A percentile compares a stretch with the other conserved stretches of the same genome.
These are phyloP conservation scores for Lichtheimia hyalospora DNA, from an alignment of 371 early-diverging fungal genomes.

Conservation along the genomic window DNA sequence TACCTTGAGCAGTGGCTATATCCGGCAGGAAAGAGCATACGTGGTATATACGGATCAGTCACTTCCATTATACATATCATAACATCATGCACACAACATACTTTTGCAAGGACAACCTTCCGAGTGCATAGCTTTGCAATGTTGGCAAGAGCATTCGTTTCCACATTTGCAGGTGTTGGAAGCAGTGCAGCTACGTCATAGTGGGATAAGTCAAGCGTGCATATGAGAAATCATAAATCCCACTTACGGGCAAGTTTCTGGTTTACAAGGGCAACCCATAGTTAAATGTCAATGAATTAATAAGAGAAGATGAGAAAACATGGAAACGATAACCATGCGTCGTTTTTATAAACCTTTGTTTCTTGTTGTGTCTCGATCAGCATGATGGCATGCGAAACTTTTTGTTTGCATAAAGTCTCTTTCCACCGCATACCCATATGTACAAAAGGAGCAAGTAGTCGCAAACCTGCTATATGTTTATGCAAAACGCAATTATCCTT, in stretches of 20 bases:
- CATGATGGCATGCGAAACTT: too few species aligned
- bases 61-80: neutral
- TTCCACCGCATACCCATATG: too few species aligned
- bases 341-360: too few species aligned
- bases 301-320: neutral
- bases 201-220: neutral
- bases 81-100: neutral
- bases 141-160: neutral
- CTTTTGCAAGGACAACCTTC: slow-evolving; percentile 6
- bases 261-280: slow-evolving; percentile 11
- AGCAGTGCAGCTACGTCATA: neutral
- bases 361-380: too few species aligned
- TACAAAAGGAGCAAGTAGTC: too few species aligned
- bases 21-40: neutral
- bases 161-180: slow-evolving; percentile 7
- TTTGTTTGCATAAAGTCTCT: too few species aligned
- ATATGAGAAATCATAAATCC: neutral
- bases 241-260: neutral
- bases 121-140: slow-evolving; percentile 7
- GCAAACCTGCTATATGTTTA: too few species aligned
- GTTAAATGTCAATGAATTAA: neutral
- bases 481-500: too few species aligned
- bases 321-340: too few species aligned
- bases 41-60: neutral
- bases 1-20: slow-evolving; percentile 8